Percentiles rank a stretch among this genome's conserved stretches.
Conservation (phyloP, 2,329 filamentous ascomycete species). For the Zasmidium citrigriseum region DNA sequence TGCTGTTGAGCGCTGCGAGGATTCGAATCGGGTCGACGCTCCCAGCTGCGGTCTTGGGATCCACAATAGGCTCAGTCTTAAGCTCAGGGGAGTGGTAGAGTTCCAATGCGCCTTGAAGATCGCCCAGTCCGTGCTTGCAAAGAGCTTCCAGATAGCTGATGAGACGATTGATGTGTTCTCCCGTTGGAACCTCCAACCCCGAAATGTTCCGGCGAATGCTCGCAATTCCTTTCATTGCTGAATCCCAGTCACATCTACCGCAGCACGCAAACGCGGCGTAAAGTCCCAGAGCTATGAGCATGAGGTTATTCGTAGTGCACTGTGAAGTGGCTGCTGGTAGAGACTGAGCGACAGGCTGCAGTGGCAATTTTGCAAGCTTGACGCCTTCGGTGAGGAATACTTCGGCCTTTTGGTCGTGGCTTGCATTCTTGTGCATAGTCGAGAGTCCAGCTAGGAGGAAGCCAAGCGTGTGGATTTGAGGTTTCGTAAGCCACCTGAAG, state of each 20-base stretch:
- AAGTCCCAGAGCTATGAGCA: constrained; percentile 70
- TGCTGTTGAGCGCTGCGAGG: constrained; percentile 50
- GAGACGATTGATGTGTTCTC: constrained; percentile 42
- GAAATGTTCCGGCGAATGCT: constrained; percentile 48
- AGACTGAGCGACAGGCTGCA: constrained; percentile 21
- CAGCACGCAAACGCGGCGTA: constrained; percentile 70
- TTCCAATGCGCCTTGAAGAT: constrained; percentile 66
- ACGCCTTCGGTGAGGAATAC: constrained; percentile 61
- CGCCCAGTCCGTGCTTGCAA: constrained; percentile 74
- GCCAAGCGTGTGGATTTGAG: constrained; percentile 61
- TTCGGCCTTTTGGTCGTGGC: constrained; percentile 55
- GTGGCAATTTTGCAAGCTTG: constrained; percentile 38
- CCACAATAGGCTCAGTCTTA: constrained; percentile 52
- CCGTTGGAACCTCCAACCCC: constrained; percentile 9
- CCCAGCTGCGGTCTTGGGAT: constrained; percentile 27
- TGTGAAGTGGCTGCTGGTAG: constrained; percentile 41
- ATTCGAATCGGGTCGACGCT: constrained; percentile 44
- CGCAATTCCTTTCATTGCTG: constrained; percentile 60
- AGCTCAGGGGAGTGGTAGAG: constrained; percentile 63
- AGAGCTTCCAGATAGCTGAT: constrained; percentile 69
- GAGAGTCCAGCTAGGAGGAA: constrained; percentile 61
- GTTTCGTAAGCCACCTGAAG: constrained; percentile 62
- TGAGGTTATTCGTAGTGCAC: constrained; percentile 64
- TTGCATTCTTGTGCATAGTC: constrained; percentile 55
- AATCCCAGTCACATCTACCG: constrained; percentile 69